These are phyloP conservation scores for Chlamydomonas reinhardtii DNA, from an alignment of 163 green algal genomes.

Conservation along the genomic window DNA sequence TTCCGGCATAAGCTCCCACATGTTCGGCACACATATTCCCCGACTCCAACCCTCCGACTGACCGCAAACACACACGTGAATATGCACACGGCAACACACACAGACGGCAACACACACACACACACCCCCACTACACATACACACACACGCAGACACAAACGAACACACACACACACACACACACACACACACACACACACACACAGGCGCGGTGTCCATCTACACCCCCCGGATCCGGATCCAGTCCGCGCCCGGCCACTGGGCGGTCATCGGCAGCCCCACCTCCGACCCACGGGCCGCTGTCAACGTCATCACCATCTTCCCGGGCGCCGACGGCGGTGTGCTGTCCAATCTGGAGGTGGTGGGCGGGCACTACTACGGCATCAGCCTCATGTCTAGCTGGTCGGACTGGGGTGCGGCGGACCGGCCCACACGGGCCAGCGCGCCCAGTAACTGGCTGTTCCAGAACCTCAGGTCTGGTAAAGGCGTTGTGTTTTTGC, in stretches of 20 bases:
- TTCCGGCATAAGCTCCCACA: too few species aligned
- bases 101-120: too few species aligned
- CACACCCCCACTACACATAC: too few species aligned
- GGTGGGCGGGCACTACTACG: slow-evolving; percentile 45
- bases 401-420: slow-evolving; percentile 10
- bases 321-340: slow-evolving; percentile 34
- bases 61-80: not conserved
- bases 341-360: slow-evolving; percentile 34
- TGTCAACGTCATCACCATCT: slow-evolving; percentile 44
- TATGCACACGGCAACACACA: too few species aligned
- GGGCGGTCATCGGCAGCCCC: slow-evolving; percentile 21
- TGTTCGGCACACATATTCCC: too few species aligned
- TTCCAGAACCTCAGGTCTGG: slow-evolving; percentile 20
- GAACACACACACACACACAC: too few species aligned
- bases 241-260: slow-evolving; percentile 43
- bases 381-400: slow-evolving; percentile 25
- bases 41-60: too few species aligned
- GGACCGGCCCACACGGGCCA: not conserved
- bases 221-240: not conserved
- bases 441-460: slow-evolving; percentile 28
- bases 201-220: slow-evolving; percentile 26
- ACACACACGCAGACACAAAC: too few species aligned
- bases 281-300: slow-evolving; percentile 8
- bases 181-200: too few species aligned
- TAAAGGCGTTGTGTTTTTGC: too few species aligned